Conservation (phyloP, 495 filamentous ascomycete genomes). For the Pyronema domesticum region DNA sequence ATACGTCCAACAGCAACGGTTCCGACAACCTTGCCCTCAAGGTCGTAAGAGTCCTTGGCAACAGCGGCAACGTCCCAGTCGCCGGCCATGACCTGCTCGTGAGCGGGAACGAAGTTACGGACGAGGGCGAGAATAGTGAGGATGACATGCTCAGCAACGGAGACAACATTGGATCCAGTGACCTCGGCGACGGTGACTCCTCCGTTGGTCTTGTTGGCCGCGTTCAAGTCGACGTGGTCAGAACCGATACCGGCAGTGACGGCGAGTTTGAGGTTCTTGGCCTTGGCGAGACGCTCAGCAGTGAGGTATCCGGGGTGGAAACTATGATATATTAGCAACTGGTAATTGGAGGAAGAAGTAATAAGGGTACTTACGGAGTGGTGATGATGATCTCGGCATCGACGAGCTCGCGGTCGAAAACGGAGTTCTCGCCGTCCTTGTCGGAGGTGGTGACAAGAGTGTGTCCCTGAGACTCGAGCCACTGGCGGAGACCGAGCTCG, state of each 20-base stretch:
- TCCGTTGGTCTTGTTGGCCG: conserved; percentile 94
- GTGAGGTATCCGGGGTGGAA: conserved; percentile 99
- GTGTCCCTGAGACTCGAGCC: conserved; percentile 91
- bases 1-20: conserved; percentile 96
- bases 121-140: conserved; percentile 96
- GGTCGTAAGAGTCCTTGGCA: conserved; percentile 93
- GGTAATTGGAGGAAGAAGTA: background rate
- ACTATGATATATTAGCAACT: conserved; percentile 29
- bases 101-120: conserved; percentile 94
- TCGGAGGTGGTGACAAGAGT: conserved; percentile 90
- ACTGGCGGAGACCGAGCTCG: conserved; percentile 88
- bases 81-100: conserved; percentile 74
- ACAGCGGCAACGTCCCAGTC: conserved; percentile 92
- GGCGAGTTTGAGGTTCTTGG: conserved; percentile 95
- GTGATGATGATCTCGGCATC: conserved; percentile 98
- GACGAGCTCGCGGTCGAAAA: conserved; percentile 83
- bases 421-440: conserved; percentile 87
- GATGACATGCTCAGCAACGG: conserved; percentile 84
- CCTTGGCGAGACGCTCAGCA: conserved; percentile 86
- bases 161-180: conserved; percentile 83
- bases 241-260: conserved; percentile 95
- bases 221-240: conserved; percentile 92
- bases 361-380: conserved; percentile 56
- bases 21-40: conserved; percentile 94
- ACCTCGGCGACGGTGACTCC: conserved; percentile 94